Base-by-base conservation (phyloP, 2,329 filamentous ascomycete species). In the Fusarium napiforme region DNA sequence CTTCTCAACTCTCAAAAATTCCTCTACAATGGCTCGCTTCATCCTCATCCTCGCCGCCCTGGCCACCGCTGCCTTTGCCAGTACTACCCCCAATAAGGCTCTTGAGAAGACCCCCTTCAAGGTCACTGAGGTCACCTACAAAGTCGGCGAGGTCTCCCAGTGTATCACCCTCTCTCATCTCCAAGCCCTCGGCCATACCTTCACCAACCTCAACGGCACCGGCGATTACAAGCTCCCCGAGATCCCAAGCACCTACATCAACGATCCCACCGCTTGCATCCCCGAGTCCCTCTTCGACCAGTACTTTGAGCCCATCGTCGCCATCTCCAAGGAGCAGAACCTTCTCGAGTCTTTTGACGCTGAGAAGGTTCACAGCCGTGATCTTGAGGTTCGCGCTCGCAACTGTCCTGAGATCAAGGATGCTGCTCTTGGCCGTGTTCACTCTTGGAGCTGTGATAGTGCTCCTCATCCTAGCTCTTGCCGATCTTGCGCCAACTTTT, bases 261-360 rank as follows among this genome's bases (percentile, higher is more conserved):
- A 71, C 36, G 42, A 60, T 23, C 69, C 69, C 23, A 57, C 55
- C 7, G 67, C 56, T 10, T 72, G 69, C 7, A 58, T 72, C 10
- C 69, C 69, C 1, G 63, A 71, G 36, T 68, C 67, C 4, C 69
- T 72, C 32, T 72, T 50, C 21, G 67, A 71, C 28, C 21, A 60
- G 34, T 72, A 71, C 59, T 72, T 71, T 26, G 67, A 71, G 40
- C 63, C 67, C 40, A 60, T 72, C 21, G 69, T 72, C 12, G 63
- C 59, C 23, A 45, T 72, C 36, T 45, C 69, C 45, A 72, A 72
- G 59, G 21, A 72, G 23, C 40, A 72, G 16, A 47, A 72, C 21
- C 50, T 72, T n/a, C 63, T 72, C 3, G 43, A 64, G 34, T n/a
- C 50, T 2, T 55, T 55, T n/a, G 61, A 60, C 45, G 45, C 50